A percentile compares a stretch with the other conserved stretches of the same genome.
phyloP scores from a whole-genome alignment of 495 filamentous ascomycete species.

The Penicillium waksmanii region DNA sequence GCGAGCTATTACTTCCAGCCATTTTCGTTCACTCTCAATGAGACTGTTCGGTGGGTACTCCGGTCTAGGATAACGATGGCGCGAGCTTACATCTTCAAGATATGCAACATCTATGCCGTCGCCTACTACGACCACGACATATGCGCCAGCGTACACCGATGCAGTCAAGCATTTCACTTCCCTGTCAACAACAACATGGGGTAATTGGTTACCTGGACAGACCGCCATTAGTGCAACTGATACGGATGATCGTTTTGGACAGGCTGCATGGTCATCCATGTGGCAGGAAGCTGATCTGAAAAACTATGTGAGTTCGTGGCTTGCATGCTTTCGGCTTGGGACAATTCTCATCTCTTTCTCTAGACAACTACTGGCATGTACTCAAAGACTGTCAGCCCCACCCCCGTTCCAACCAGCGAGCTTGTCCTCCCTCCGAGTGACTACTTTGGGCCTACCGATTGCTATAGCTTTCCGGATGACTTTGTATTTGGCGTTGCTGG shows the following conservation, averaged over 20 bases:
- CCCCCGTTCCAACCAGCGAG: constrained; percentile 36
- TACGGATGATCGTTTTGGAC: constrained; percentile 33
- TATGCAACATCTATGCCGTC: constrained; percentile 33
- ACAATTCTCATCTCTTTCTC: not conserved
- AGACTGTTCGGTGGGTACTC: constrained; percentile 28
- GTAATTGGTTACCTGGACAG: constrained; percentile 34
- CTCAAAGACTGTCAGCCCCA: constrained; percentile 40
- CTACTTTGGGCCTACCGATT: constrained; percentile 35
- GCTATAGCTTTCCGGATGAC: constrained; percentile 42
- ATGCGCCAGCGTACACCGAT: constrained; percentile 25
- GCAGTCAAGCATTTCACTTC: constrained; percentile 22
- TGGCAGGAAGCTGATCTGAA: constrained; percentile 33
- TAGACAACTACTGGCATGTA: constrained; percentile 33
- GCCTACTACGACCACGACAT: constrained; percentile 28
- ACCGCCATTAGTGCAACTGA: constrained; percentile 34
- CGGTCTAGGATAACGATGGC: not conserved
- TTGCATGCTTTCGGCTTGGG: not conserved
- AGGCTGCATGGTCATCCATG: constrained; percentile 40
- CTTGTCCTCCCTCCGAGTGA: constrained; percentile 39
- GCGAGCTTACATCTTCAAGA: constrained; percentile 9
- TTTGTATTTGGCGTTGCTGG: constrained; percentile 58
- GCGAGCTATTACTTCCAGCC: constrained; percentile 30
- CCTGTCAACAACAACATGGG: constrained; percentile 35
- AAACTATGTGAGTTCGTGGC: constrained; percentile 28
- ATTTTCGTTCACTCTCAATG: constrained; percentile 29